Evolutionary conservation across 192 early-diverging fungal genomes (phyloP).

Genomic region (Rhizophagus sp.): DNA sequence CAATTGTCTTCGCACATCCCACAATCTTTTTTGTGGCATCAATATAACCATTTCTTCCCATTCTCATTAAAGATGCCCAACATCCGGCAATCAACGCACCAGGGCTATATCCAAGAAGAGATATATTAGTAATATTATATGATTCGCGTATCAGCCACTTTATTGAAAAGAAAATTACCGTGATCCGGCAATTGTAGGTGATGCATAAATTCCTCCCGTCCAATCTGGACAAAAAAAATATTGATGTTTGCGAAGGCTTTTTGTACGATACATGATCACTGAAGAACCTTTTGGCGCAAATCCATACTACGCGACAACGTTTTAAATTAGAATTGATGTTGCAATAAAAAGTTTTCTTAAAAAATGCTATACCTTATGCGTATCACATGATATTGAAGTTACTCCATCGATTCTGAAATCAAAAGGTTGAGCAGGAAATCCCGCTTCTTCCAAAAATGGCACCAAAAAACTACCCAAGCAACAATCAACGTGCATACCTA

Average conservation of each 20-base stretch:
- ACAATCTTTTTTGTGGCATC: conserved; percentile 81
- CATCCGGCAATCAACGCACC: conserved; percentile 95
- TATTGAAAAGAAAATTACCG: conserved; percentile 41
- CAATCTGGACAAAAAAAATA: conserved; percentile 91
- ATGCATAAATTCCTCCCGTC: conserved; percentile 96
- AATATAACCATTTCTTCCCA: conserved; percentile 88
- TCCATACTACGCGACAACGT: conserved; percentile 63
- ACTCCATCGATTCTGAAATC: conserved; percentile 93
- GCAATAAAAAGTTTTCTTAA: neutral
- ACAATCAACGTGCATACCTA: conserved; percentile 94
- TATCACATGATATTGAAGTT: conserved; percentile 94
- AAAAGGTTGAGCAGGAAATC: conserved; percentile 77
- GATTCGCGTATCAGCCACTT: neutral
- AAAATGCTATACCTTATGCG: conserved; percentile 71
- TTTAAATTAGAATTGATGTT: neutral
- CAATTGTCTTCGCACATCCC: conserved; percentile 33
- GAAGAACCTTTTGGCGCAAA: conserved; percentile 99
- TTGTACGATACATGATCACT: conserved; percentile 87
- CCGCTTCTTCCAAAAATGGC: conserved; percentile 91
- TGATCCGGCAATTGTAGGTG: conserved; percentile 89
- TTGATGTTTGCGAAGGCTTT: conserved; percentile 82
- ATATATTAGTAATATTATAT: neutral
- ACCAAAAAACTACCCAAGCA: conserved; percentile 96
- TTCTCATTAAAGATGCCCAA: conserved; percentile 90
- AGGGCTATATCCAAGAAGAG: conserved; percentile 43